Evolutionary conservation across 2,329 filamentous ascomycete genomes (phyloP).

Genomic region (Calonectria hawksworthii): DNA sequence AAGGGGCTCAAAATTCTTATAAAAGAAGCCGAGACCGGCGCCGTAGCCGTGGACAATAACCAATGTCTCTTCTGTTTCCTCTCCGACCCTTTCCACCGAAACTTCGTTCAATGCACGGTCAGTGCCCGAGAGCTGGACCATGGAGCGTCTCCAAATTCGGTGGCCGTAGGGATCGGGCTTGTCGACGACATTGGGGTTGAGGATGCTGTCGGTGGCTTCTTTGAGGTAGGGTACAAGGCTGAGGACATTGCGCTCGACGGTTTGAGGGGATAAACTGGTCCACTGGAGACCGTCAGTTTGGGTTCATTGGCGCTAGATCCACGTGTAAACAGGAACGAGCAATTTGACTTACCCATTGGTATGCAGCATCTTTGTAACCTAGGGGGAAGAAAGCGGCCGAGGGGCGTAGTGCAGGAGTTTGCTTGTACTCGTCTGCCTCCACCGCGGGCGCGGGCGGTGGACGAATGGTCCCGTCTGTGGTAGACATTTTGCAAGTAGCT

Average conservation of each 20-base stretch:
- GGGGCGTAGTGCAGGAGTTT: constrained; percentile 46
- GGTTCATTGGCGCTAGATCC: background rate
- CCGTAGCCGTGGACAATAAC: constrained; percentile 98
- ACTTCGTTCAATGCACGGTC: constrained; percentile 94
- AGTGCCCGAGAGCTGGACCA: constrained; percentile 88
- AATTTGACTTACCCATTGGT: constrained; percentile 82
- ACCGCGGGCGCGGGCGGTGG: constrained; percentile 39
- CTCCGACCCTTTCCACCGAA: constrained; percentile 85
- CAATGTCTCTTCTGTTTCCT: constrained; percentile 85
- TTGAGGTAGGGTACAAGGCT: constrained; percentile 87
- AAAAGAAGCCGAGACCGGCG: constrained; percentile 96
- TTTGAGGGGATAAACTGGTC: constrained; percentile 84
- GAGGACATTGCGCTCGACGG: constrained; percentile 90
- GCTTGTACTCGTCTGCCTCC: constrained; percentile 42
- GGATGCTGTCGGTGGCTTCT: constrained; percentile 78
- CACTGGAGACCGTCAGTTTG: constrained; percentile 71
- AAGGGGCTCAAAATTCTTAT: constrained; percentile 95
- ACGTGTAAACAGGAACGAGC: background rate
- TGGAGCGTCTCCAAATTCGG: constrained; percentile 86
- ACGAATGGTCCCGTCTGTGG: constrained; percentile 47
- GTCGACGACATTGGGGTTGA: constrained; percentile 57
- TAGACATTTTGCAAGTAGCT: constrained; percentile 51
- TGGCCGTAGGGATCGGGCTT: constrained; percentile 85
- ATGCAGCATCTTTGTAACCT: constrained; percentile 91
- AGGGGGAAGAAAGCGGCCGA: constrained; percentile 78